A percentile compares a stretch with the other conserved stretches of the same genome.
phyloP scores from a whole-genome alignment of 352 stramenopile species.

The Pythium guiyangense region DNA sequence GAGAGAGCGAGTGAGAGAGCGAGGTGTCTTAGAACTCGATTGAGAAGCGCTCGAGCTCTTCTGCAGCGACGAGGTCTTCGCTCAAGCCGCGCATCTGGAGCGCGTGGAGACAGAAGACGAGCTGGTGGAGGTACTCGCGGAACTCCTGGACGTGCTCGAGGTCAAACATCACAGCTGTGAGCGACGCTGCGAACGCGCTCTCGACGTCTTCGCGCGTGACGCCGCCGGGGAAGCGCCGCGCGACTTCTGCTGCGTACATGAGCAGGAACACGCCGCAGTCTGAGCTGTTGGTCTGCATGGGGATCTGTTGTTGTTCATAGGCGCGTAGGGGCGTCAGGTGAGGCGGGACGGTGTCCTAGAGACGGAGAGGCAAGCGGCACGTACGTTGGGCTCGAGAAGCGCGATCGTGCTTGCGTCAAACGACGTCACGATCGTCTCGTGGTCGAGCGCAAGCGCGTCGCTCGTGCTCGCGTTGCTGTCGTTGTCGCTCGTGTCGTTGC shows the following conservation, averaged over 20 bases:
- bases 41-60: slow-evolving; percentile 53
- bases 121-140: slow-evolving; percentile 68
- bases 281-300: slow-evolving; percentile 90
- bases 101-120: slow-evolving; percentile 65
- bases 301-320: slow-evolving; percentile 55
- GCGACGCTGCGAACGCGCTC: slow-evolving; percentile 34
- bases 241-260: slow-evolving; percentile 71
- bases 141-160: slow-evolving; percentile 44
- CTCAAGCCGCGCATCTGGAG: slow-evolving; percentile 42
- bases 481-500: slow-evolving; percentile 1
- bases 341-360: neutral
- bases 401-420: slow-evolving; percentile 41
- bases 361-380: slow-evolving; percentile 2
- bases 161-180: slow-evolving; percentile 61
- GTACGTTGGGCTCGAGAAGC: slow-evolving; percentile 77
- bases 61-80: slow-evolving; percentile 43
- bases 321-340: neutral
- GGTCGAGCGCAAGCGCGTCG: neutral
- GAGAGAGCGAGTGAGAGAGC: neutral
- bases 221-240: slow-evolving; percentile 50
- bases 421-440: slow-evolving; percentile 35
- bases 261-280: slow-evolving; percentile 90
- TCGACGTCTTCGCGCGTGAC: slow-evolving; percentile 51
- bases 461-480: no score
- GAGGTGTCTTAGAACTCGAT: slow-evolving; percentile 28